Evolutionary conservation across 129 eudicot species (phyloP), one percentile per base, ranked within the genome.

Genomic region (Lonicera japonica): DNA sequence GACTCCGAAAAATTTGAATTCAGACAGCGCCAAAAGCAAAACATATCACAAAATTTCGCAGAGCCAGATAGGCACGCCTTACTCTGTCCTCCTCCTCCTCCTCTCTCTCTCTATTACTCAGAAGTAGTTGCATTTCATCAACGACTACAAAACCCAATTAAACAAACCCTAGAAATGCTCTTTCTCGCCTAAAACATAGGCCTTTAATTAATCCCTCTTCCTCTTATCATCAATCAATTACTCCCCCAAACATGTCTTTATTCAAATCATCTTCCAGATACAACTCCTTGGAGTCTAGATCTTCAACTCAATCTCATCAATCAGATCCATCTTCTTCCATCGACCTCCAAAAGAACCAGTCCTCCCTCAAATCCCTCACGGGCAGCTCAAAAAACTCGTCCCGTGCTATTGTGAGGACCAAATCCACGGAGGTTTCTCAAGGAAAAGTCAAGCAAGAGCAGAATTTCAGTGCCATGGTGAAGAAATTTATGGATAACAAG

Each of bases 311-410:
- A 66, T 29, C 36, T 29, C 36, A 29, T 29, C 86, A 76, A 43
- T 86, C 95, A 19, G 77, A 80, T 57, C 90, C 90, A 21, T 77
- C 90, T 0, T 83, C 95, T 12, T 87, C 95, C 3, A 59, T 80
- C n/a, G 83, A 82, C 19, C 69, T 54, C 58, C 76, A 64, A 60
- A 20, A 58, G 18, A 39, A 67, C 58, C 24, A 15, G 16, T 39
- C 78, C 20, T 34, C 73, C 12, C 40, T 60, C 76, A 36, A 25
- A 46, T 36, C 69, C 39, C 60, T 38, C 17, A 63, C 11, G 5
- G 34, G 39, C 46, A 25, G 60, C 25, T 50, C 43, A 55, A 68
- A 55, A 68, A 23, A 58, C 19, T 4, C 64, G 29, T 71, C 79
- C 4, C 40, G 21, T 20, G 67, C 77, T 0, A 62, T 79, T 4